Evolutionary conservation across 106 monocot species (phyloP).

Genomic region (Dioscorea zingiberensis): DNA sequence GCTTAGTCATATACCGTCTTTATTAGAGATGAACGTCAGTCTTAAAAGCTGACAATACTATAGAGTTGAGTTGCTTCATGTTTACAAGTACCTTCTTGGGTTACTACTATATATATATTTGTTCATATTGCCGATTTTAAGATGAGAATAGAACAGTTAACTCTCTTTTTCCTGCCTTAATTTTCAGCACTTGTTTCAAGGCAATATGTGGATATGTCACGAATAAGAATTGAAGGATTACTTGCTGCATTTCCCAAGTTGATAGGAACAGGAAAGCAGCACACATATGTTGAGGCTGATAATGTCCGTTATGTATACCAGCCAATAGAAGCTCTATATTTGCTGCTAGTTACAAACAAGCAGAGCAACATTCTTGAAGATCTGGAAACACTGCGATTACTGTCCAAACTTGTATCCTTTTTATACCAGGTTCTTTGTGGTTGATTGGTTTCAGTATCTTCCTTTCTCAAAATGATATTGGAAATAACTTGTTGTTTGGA

Average conservation of each 20-base stretch:
- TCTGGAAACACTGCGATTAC: slow-evolving; percentile 65
- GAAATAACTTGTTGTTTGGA: no score
- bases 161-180: slow-evolving; percentile 4
- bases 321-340: slow-evolving; percentile 79
- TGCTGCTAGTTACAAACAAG: slow-evolving; percentile 90
- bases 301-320: slow-evolving; percentile 99
- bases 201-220: slow-evolving; percentile 94
- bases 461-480: no score
- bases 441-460: no score
- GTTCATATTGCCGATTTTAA: neutral
- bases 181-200: slow-evolving; percentile 95
- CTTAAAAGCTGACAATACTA: neutral
- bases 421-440: no score
- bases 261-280: slow-evolving; percentile 91
- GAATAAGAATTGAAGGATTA: slow-evolving; percentile 94
- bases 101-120: neutral
- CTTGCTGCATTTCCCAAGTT: slow-evolving; percentile 98
- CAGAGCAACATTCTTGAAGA: slow-evolving; percentile 99
- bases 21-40: neutral
- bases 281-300: slow-evolving; percentile 96
- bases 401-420: slow-evolving; percentile 90
- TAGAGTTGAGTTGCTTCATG: neutral
- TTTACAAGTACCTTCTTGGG: neutral
- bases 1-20: neutral
- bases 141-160: neutral